These are phyloP conservation scores for Fragaria nilgerrensis DNA, from an alignment of 306 rosid genomes.

Conservation along the genomic window DNA sequence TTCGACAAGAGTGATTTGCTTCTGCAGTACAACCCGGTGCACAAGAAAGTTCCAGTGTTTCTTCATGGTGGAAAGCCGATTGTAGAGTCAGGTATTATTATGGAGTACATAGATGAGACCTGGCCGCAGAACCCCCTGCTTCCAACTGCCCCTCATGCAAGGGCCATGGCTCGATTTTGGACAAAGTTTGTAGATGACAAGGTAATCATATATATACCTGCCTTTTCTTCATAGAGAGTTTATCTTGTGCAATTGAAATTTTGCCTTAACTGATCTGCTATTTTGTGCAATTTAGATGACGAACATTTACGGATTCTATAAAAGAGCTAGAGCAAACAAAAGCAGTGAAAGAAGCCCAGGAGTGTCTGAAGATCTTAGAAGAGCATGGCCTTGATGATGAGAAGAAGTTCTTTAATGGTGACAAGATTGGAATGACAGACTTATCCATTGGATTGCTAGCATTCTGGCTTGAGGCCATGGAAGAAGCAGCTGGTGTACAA, in stretches of 20 bases:
- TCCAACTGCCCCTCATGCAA: constrained; percentile 9
- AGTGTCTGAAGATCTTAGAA: constrained; percentile 16
- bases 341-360: constrained; percentile 5
- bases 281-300: background rate
- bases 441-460: constrained; percentile 8
- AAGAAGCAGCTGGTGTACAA: constrained; percentile 21
- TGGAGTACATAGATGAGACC: constrained; percentile 16
- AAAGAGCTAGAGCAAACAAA: background rate
- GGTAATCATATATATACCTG: constrained; percentile 3
- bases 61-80: constrained; percentile 10
- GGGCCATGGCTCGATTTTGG: constrained; percentile 13
- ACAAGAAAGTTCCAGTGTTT: constrained; percentile 14
- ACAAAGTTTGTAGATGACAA: constrained; percentile 6
- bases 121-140: constrained; percentile 21
- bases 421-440: constrained; percentile 12
- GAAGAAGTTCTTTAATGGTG: constrained; percentile 6
- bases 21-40: constrained; percentile 7
- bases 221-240: background rate
- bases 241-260: background rate
- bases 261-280: background rate
- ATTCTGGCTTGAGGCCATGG: constrained; percentile 1
- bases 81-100: constrained; percentile 7
- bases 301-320: background rate
- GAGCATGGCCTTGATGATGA: constrained; percentile 1
- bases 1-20: constrained; percentile 14